Evolutionary conservation across 495 filamentous ascomycete species (phyloP).

Genomic region (Penicillium dipodomyicola): DNA sequence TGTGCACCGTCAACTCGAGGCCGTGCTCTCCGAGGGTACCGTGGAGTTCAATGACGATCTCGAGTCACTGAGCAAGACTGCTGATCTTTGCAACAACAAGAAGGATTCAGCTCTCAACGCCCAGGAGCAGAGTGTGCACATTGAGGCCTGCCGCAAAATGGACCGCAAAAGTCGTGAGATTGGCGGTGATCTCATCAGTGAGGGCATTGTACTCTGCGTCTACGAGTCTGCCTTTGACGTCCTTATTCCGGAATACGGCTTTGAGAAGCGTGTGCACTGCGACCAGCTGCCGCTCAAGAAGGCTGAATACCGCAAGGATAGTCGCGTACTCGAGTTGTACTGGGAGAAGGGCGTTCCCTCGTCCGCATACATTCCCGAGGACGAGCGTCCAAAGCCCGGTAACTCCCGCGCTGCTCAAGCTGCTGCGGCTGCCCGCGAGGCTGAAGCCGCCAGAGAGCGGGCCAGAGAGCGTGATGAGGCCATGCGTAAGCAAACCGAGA

Average conservation of each 20-base stretch:
- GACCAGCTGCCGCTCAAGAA: slow-evolving; percentile 98
- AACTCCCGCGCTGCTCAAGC: slow-evolving; percentile 62
- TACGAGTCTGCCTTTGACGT: slow-evolving; percentile 99
- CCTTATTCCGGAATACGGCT: slow-evolving; percentile 95
- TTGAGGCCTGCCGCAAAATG: slow-evolving; percentile 93
- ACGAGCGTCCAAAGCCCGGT: slow-evolving; percentile 82
- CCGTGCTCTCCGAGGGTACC: slow-evolving; percentile 75
- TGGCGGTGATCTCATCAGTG: slow-evolving; percentile 90
- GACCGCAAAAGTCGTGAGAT: slow-evolving; percentile 80
- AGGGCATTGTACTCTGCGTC: slow-evolving; percentile 94
- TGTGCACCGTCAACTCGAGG: slow-evolving; percentile 92
- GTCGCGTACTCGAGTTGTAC: slow-evolving; percentile 89
- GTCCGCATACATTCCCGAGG: slow-evolving; percentile 92
- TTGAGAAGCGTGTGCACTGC: slow-evolving; percentile 98
- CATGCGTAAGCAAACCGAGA: slow-evolving; percentile 86
- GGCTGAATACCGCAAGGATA: slow-evolving; percentile 95
- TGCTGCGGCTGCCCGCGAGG: slow-evolving; percentile 70
- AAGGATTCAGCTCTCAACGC: slow-evolving; percentile 97
- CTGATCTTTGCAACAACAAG: slow-evolving; percentile 96
- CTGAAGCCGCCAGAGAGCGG: slow-evolving; percentile 73
- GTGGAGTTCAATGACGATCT: slow-evolving; percentile 87
- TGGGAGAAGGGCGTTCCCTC: slow-evolving; percentile 99
- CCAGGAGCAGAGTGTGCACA: slow-evolving; percentile 98
- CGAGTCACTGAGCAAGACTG: slow-evolving; percentile 85
- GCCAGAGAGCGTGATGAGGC: slow-evolving; percentile 83